Evolutionary conservation across 179 eudicot genomes (phyloP).

Genomic region (Beta corolliflora): DNA sequence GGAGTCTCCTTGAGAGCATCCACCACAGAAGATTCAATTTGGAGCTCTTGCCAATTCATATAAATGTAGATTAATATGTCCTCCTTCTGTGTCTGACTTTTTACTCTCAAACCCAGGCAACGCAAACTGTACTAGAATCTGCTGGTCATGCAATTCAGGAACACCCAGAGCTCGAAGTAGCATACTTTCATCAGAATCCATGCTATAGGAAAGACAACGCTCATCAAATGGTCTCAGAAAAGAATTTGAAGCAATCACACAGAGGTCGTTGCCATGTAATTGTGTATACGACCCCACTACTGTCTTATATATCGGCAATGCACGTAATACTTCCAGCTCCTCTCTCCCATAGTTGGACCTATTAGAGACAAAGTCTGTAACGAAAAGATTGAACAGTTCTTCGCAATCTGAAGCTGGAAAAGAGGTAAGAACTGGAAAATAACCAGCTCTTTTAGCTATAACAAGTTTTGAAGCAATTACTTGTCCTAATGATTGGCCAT

Average conservation of each 20-base stretch:
- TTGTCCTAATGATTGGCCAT: constrained; percentile 72
- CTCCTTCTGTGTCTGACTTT: constrained; percentile 73
- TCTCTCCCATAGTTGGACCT: constrained; percentile 65
- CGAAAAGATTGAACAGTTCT: constrained; percentile 75
- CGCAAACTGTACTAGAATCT: constrained; percentile 81
- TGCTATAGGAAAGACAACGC: constrained; percentile 61
- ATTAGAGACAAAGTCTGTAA: constrained; percentile 68
- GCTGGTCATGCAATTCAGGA: constrained; percentile 79
- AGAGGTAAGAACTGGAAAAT: constrained; percentile 71
- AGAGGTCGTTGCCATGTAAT: constrained; percentile 60
- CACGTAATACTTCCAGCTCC: constrained; percentile 73
- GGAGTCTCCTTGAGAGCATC: constrained; percentile 77
- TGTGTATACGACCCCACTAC: constrained; percentile 72
- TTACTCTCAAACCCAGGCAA: constrained; percentile 78
- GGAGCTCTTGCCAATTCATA: constrained; percentile 88
- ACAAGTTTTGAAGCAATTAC: constrained; percentile 82
- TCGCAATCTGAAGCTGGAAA: constrained; percentile 68
- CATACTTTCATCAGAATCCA: constrained; percentile 59
- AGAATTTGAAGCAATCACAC: constrained; percentile 82
- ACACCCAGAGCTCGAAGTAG: constrained; percentile 84
- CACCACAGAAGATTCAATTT: constrained; percentile 63
- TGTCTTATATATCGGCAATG: constrained; percentile 86
- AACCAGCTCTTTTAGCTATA: constrained; percentile 85
- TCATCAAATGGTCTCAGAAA: constrained; percentile 81
- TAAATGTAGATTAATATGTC: constrained; percentile 79